Percentiles rank a stretch among this genome's conserved stretches.
These are phyloP conservation scores for Phlegmacium glaucopus DNA, from an alignment of 768 basidiomycete genomes.

Conservation along the genomic window DNA sequence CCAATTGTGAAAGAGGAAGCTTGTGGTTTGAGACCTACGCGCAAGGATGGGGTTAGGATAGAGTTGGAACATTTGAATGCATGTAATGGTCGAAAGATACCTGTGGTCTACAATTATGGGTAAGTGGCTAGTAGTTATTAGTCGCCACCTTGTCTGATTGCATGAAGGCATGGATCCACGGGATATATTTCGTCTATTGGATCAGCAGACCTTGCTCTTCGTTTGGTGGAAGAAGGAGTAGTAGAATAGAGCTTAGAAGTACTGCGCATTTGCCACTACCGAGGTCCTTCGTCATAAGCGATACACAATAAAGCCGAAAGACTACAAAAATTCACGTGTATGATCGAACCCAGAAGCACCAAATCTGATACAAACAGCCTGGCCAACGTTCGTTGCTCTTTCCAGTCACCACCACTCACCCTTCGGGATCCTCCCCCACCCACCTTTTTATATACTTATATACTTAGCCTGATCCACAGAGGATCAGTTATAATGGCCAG, in stretches of 20 bases:
- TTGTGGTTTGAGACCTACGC: slow-evolving; percentile 59
- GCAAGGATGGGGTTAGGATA: slow-evolving; percentile 63
- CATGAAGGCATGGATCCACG: slow-evolving; percentile 9
- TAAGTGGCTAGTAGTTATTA: slow-evolving; percentile 24
- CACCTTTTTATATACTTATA: not conserved
- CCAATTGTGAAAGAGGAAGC: slow-evolving; percentile 47
- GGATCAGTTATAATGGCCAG: not conserved
- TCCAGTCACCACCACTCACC: slow-evolving; percentile 3
- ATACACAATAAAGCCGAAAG: not conserved
- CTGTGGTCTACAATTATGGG: slow-evolving; percentile 43
- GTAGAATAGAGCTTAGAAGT: not conserved
- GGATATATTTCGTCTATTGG: slow-evolving; percentile 14
- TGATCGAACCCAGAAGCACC: slow-evolving; percentile 2
- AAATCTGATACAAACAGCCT: too few species aligned
- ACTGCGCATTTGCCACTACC: not conserved
- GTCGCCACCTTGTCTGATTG: not conserved
- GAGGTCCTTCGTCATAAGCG: not conserved
- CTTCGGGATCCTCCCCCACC: not conserved
- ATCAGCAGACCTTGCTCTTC: slow-evolving; percentile 9
- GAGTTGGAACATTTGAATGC: slow-evolving; percentile 5
- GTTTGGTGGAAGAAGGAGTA: slow-evolving; percentile 6
- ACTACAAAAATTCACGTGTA: not conserved
- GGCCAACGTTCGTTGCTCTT: slow-evolving; percentile 7
- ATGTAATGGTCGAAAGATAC: slow-evolving; percentile 5
- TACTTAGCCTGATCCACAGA: slow-evolving; percentile 1